Evolutionary conservation across 495 filamentous ascomycete genomes (phyloP).

Genomic region (Xylaria flabelliformis): DNA sequence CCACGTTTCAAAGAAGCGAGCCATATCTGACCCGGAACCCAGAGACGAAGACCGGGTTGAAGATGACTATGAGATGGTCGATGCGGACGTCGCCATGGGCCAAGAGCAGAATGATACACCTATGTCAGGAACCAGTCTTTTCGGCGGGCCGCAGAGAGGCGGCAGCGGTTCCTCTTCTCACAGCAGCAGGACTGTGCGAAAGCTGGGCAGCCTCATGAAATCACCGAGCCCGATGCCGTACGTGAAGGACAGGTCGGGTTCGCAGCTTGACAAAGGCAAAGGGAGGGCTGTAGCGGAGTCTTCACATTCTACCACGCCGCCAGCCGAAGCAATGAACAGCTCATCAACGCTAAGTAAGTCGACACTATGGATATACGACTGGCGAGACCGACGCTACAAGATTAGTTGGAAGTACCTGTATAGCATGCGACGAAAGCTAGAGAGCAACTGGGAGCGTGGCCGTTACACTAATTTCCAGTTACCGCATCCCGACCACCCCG

Average conservation of each 20-base stretch:
- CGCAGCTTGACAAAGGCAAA: conserved; percentile 43
- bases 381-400: conserved; percentile 53
- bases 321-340: conserved; percentile 36
- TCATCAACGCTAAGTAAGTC: conserved; percentile 40
- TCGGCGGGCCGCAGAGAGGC: conserved; percentile 39
- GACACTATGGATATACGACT: conserved; percentile 51
- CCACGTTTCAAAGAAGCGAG: conserved; percentile 54
- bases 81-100: conserved; percentile 39
- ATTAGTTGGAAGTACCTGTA: conserved; percentile 88
- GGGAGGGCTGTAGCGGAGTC: conserved; percentile 37
- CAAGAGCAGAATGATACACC: conserved; percentile 42
- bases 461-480: conserved; percentile 86
- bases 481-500: conserved; percentile 77
- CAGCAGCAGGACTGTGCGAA: conserved; percentile 33
- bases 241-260: conserved; percentile 25
- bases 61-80: conserved; percentile 55
- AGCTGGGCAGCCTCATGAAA: conserved; percentile 35
- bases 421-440: conserved; percentile 81
- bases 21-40: conserved; percentile 44
- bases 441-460: conserved; percentile 89
- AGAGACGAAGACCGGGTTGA: conserved; percentile 36
- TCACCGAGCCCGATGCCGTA: conserved; percentile 40
- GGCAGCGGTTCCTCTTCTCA: conserved; percentile 38
- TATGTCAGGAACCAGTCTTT: conserved; percentile 42
- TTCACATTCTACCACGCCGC: conserved; percentile 35